Evolutionary conservation across 768 basidiomycete species (phyloP), one percentile per base, ranked within the genome.

Genomic region (Termitomyces sp.): DNA sequence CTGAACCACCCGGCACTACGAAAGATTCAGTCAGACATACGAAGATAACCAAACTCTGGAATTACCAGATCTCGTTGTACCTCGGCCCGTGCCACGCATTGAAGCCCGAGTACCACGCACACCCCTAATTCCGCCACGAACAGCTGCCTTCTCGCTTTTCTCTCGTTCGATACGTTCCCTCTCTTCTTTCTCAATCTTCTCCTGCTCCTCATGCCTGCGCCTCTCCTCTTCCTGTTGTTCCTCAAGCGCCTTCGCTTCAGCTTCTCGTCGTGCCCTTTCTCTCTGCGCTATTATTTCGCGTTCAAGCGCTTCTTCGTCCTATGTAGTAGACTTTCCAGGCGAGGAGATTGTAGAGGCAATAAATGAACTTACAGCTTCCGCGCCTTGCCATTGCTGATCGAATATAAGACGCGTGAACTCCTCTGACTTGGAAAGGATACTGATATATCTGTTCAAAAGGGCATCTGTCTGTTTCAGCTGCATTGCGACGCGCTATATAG

Each of bases 351-450:
- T 15, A 7, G 26, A 22, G 37, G 14, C 15, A 28, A 44, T 40
- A 38, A 5, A 11, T 17, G 40, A 17, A 72, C 82, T 71, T 64
- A 89, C 90, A 43, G 75, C 81, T 58, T 87, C 85, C 38, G 83
- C 87, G 2, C 90, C 90, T 52, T 79, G 71, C 87, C 87, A 92
- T 55, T 80, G 71, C 57, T 89, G 85, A 65, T 92, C 89, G 57
- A 90, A 83, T 17, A 92, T 81, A 55, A 91, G 68, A 30, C 79
- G 79, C 2, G 87, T 73, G 57, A 81, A 77, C 14, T 81, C 77
- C 67, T 90, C 89, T 2, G 88, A 87, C 65, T 81, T 84, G 5
- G 81, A 78, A 19, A 92, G 72, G 45, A 89, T 81, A 41, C 70
- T 71, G 42, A 88, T 79, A 64, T 92, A 92, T 76, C 83, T 87